These are phyloP conservation scores for Babesia bigemina DNA, from an alignment of 169 alveolate species.

Conservation along the genomic window DNA sequence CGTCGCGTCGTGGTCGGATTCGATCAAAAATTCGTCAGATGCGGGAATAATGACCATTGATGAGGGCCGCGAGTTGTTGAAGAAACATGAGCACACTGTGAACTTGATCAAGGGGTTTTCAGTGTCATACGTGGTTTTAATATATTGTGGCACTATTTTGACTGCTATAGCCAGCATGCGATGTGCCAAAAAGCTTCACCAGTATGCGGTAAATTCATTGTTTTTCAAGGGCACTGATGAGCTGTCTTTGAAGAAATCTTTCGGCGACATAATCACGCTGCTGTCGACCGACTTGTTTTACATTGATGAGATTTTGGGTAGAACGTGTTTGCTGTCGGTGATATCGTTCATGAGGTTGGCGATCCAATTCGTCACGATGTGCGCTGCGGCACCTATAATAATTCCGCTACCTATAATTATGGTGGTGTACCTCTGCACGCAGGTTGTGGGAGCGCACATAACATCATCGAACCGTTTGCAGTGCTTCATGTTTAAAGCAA, in stretches of 20 bases:
- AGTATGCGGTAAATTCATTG: slow-evolving; percentile 21
- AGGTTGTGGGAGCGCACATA: slow-evolving; percentile 9
- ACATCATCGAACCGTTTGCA: slow-evolving; percentile 3
- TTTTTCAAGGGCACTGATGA: slow-evolving; percentile 27
- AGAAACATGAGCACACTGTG: background rate
- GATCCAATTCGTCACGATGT: slow-evolving; percentile 22
- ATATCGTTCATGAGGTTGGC: background rate
- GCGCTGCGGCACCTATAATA: background rate
- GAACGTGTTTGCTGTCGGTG: background rate
- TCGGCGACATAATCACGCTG: slow-evolving; percentile 25
- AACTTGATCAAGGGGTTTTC: background rate
- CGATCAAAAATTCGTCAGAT: background rate
- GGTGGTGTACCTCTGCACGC: background rate
- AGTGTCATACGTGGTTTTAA: background rate
- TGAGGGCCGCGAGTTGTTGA: background rate
- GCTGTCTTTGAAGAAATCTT: slow-evolving; percentile 12
- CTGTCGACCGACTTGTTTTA: slow-evolving; percentile 25
- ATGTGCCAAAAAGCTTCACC: slow-evolving; percentile 12
- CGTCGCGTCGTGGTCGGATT: slow-evolving; percentile 27
- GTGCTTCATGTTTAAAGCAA: slow-evolving; percentile 31
- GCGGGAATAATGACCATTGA: background rate
- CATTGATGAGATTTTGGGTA: slow-evolving; percentile 38
- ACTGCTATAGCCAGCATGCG: slow-evolving; percentile 4
- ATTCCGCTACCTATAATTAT: slow-evolving; percentile 11
- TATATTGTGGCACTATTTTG: background rate